Conservation (phyloP, 2,329 filamentous ascomycete species). For the Apiospora arundinis region DNA sequence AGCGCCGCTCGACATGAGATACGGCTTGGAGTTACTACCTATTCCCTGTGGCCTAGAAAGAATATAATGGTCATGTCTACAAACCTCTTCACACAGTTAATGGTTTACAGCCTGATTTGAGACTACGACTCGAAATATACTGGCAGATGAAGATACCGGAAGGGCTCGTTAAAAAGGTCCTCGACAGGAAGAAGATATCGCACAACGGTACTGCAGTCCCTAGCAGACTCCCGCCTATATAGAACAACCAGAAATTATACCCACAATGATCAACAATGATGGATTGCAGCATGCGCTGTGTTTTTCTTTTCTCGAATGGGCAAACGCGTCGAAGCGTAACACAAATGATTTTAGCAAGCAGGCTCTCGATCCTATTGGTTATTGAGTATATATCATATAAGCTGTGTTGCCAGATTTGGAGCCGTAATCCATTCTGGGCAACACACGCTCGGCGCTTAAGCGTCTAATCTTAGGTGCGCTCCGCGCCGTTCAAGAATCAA, state of each 20-base stretch:
- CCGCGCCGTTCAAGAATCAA: constrained; percentile 13
- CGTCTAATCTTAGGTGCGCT: constrained; percentile 11
- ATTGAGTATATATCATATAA: not conserved
- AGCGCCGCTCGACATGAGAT: no score
- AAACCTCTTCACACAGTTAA: not conserved
- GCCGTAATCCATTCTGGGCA: not conserved
- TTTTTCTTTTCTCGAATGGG: not conserved
- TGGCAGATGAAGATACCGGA: not conserved
- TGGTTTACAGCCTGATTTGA: not conserved
- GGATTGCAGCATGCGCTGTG: not conserved
- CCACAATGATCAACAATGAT: not conserved
- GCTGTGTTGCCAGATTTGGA: not conserved
- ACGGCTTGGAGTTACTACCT: not conserved
- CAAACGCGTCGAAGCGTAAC: not conserved
- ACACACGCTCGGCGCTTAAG: not conserved
- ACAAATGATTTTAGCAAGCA: not conserved
- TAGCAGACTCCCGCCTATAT: not conserved
- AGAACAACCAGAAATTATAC: constrained; percentile 4
- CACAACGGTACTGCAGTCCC: not conserved
- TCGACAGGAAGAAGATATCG: not conserved
- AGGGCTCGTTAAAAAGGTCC: not conserved
- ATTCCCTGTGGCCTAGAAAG: not conserved
- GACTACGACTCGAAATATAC: not conserved
- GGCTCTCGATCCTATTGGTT: not conserved
- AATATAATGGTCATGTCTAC: no score